Evolutionary conservation across 176 grass and related monocot species (phyloP).

Genomic region (Luzula sylvatica): DNA sequence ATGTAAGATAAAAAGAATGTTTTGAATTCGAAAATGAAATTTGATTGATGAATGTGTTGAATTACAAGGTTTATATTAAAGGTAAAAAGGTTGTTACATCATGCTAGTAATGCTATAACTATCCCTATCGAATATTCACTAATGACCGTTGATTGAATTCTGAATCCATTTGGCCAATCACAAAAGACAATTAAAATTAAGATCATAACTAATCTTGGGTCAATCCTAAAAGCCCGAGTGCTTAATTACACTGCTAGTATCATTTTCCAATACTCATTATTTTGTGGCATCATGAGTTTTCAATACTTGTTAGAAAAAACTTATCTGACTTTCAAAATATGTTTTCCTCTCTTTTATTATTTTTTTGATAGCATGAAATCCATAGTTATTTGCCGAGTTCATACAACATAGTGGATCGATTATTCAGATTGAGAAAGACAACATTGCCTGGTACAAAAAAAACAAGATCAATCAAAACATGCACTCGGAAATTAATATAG

Average conservation of each 20-base stretch:
- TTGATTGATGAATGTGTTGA: too few relatives aligned
- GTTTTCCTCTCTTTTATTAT: neutral
- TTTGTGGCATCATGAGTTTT: neutral
- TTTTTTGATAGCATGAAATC: neutral
- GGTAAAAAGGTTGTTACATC: too few relatives aligned
- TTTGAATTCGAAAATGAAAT: too few relatives aligned
- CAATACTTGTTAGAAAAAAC: neutral
- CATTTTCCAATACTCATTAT: neutral
- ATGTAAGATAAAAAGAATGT: too few relatives aligned
- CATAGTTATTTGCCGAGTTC: neutral
- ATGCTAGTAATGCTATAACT: too few relatives aligned
- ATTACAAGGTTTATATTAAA: too few relatives aligned
- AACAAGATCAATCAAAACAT: neutral
- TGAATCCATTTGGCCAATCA: neutral
- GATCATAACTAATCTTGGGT: neutral
- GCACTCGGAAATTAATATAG: too few relatives aligned
- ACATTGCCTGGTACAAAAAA: slow-evolving; percentile 35
- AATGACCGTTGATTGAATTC: too few relatives aligned
- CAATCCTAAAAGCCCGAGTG: neutral
- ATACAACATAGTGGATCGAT: slow-evolving; percentile 1
- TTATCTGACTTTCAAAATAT: too few relatives aligned
- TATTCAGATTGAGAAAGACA: slow-evolving; percentile 60
- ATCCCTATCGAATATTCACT: too few relatives aligned
- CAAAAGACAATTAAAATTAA: neutral
- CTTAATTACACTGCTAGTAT: neutral